Evolutionary conservation across 805 yeast genomes (phyloP).

Genomic region (Candida odintsovae): DNA sequence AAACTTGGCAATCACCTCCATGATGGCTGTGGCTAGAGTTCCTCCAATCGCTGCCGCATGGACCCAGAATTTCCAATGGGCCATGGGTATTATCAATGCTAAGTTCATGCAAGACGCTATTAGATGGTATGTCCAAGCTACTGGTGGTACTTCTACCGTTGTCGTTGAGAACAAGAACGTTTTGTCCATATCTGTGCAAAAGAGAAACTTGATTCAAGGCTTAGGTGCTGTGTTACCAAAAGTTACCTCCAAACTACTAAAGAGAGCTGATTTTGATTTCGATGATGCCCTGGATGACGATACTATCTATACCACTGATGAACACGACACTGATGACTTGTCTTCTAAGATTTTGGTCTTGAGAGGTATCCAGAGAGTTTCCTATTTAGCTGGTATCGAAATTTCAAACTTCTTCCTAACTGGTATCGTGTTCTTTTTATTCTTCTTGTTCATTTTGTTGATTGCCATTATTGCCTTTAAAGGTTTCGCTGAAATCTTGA

Average conservation of each 20-base stretch:
- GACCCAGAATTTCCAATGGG: constrained; percentile 92
- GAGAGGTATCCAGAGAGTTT: constrained; percentile 90
- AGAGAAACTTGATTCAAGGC: constrained; percentile 28
- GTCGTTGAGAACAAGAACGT: constrained; percentile 57
- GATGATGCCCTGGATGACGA: constrained; percentile 44
- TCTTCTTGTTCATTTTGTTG: constrained; percentile 60
- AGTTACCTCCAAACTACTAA: constrained; percentile 21
- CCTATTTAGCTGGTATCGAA: constrained; percentile 80
- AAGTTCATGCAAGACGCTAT: constrained; percentile 79
- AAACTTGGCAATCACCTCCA: constrained; percentile 73
- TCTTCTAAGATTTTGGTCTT: constrained; percentile 70
- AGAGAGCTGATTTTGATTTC: constrained; percentile 35
- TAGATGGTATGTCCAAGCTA: constrained; percentile 79
- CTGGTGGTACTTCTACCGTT: constrained; percentile 85
- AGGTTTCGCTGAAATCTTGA: constrained; percentile 58
- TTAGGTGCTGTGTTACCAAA: constrained; percentile 9
- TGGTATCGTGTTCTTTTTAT: constrained; percentile 74
- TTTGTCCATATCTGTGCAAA: constrained; percentile 83
- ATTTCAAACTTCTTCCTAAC: constrained; percentile 83
- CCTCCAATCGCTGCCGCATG: constrained; percentile 93
- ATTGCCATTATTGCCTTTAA: constrained; percentile 58
- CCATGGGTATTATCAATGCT: constrained; percentile 82
- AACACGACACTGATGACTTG: constrained; percentile 49
- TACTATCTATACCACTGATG: constrained; percentile 62
- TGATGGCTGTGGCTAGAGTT: constrained; percentile 79